These are phyloP conservation scores for Arthrobotrys sphaeroides DNA, from an alignment of 2,329 filamentous ascomycete species.

Conservation along the genomic window DNA sequence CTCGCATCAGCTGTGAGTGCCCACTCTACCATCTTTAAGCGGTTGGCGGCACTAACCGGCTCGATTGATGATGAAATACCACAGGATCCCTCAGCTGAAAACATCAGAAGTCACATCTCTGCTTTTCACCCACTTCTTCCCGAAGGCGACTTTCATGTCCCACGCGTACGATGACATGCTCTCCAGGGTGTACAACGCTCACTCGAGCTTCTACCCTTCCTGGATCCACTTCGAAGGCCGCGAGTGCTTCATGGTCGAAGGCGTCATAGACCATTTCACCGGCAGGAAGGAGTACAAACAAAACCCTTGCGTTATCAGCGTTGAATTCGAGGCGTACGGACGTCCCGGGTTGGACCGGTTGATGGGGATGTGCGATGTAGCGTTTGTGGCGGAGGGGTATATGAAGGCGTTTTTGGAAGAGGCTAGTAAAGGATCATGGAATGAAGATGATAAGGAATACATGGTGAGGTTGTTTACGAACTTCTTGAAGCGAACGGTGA, in stretches of 20 bases:
- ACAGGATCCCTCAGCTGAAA: conserved; percentile 19
- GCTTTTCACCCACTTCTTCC: conserved; percentile 45
- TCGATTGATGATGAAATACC: too few relatives aligned
- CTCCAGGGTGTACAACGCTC: conserved; percentile 38
- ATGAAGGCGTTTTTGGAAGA: conserved; percentile 31
- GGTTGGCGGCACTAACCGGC: background rate
- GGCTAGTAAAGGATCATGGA: background rate
- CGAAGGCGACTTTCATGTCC: conserved; percentile 26
- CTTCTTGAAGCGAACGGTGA: background rate
- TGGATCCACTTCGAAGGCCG: conserved; percentile 56
- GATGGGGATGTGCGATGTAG: conserved; percentile 44
- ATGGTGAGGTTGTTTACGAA: conserved; percentile 8
- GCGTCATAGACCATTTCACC: conserved; percentile 36
- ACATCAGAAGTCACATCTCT: conserved; percentile 35
- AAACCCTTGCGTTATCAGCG: conserved; percentile 34
- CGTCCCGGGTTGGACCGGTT: conserved; percentile 52
- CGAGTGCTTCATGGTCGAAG: conserved; percentile 53
- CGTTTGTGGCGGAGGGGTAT: conserved; percentile 53
- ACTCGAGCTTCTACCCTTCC: conserved; percentile 45
- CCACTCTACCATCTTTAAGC: background rate
- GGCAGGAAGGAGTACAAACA: conserved; percentile 8
- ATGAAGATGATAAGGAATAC: conserved; percentile 6
- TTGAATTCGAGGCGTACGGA: conserved; percentile 55
- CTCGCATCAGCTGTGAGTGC: conserved; percentile 50
- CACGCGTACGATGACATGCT: conserved; percentile 51